Evolutionary conservation across 805 yeast species (phyloP), one percentile per base, ranked within the genome.

Genomic region (Cyberlindnera nakhonratchasimensis): DNA sequence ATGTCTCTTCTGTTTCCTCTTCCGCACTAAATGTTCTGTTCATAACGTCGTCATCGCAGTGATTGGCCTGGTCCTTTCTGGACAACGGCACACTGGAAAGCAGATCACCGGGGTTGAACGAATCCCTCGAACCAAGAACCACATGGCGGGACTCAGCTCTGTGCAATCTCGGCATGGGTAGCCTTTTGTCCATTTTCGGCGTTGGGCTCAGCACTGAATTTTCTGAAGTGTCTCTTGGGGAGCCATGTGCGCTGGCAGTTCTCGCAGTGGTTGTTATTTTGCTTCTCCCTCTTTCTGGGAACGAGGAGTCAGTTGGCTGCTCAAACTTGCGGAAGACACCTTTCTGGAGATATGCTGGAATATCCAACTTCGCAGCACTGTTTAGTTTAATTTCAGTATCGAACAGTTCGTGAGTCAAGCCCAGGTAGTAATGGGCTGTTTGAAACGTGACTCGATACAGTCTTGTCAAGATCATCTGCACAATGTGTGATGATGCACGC

Each of bases 371-470:
- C 0, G 72, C 64, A 13, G 63, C 59, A 11, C 67, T 62, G 57
- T 90, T 91, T 32, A 88, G 65, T 20, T 71, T 68, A 6, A 75
- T 64, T 57, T 91, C 99, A 14, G 91, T 80, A 42, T 82, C 78
- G 54, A 86, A 74, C 23, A 91, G 80, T 54, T 89, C 96, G 16
- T 75, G 68, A 0, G 97, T 88, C 18, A 91, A 65, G 0, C 96
- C 96, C 37, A 91, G 68, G 60, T 91, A 93, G 48, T 78, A 75
- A 59, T 90, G 93, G 9, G 93, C 86, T 0, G 97, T 86, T 57
- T 86, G 90, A 62, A 91, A 80, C 0, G 98, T 91, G 8, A 93
- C 96, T 51, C 95, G 77, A 59, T 88, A 87, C 40, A 93, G 71
- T 48, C 96, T 75, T 1, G 95, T 82, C 42, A 91, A 66, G 19